Evolutionary conservation across 139 green algal genomes (phyloP), one percentile per base, ranked within the genome.

Genomic region (Chlorella sp.): DNA sequence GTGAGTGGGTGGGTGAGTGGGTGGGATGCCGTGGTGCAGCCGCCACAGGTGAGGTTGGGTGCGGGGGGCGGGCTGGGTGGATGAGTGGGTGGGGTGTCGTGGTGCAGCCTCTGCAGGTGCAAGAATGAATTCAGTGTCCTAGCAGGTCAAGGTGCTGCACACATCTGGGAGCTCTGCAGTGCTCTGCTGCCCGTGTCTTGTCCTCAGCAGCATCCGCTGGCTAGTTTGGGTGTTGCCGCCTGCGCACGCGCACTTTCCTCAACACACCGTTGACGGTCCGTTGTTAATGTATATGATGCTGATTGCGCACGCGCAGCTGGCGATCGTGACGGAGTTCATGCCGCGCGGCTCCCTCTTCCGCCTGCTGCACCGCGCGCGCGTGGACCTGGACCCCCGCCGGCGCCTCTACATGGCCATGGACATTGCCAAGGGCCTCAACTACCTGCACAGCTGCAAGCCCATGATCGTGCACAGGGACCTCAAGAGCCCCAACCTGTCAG

Each of bases 291-390:
- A 60, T 20, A 20, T 60, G 14, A n/a, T 60, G 76, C 69, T n/a
- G n/a, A 80, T 49, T n/a, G n/a, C n/a, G n/a, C n/a, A n/a, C n/a
- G n/a, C n/a, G n/a, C 70, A 85, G 68, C 78, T 95, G 67, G 89
- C 90, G 62, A 90, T 95, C 73, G 89, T 93, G 29, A 92, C 89
- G 1, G 84, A 95, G 78, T 90, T 91, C 70, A 85, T 94, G 73
- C 84, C 77, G 34, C 83, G 89, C 3, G 90, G 90, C 35, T 85
- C 80, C 73, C 67, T 95, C 84, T 91, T 86, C 78, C 42, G 85
- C 60, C 74, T 94, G 69, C 81, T 92, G 49, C 85, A 92, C 70
- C 82, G 88, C 77, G 77, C 81, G 32, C 77, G 49, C 1, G 67
- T 62, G 2, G 67, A 72, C 33, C 72, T 91, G 0, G 87, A 94